phyloP scores from a whole-genome alignment of 2,329 filamentous ascomycete species.

The Fulvia fulva region DNA sequence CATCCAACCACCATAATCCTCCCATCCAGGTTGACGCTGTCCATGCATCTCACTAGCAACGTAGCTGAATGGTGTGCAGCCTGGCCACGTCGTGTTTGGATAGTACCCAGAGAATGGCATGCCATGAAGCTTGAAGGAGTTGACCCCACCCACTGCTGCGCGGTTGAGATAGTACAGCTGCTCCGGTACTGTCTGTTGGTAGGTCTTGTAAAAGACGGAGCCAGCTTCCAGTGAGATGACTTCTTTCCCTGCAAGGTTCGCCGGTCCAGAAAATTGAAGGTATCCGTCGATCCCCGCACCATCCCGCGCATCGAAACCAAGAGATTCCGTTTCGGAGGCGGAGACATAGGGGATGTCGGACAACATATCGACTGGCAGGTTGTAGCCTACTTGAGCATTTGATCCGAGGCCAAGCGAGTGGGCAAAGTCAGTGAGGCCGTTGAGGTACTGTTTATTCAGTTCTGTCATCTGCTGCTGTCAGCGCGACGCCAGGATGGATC shows the following conservation, averaged over 20 bases:
- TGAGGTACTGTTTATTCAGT: constrained; percentile 29
- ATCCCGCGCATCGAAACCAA: constrained; percentile 25
- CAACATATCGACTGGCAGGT: constrained; percentile 35
- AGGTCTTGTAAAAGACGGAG: constrained; percentile 24
- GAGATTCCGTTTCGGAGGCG: constrained; percentile 33
- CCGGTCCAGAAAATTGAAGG: constrained; percentile 33
- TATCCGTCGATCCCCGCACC: constrained; percentile 30
- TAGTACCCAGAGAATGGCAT: constrained; percentile 41
- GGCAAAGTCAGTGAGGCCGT: constrained; percentile 25
- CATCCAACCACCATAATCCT: constrained; percentile 36
- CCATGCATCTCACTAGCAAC: constrained; percentile 39
- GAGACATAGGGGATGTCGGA: constrained; percentile 30
- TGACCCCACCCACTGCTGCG: constrained; percentile 41
- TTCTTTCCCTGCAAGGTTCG: constrained; percentile 28
- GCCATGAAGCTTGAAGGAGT: constrained; percentile 45
- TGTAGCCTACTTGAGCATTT: constrained; percentile 33
- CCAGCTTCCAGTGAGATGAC: constrained; percentile 34
- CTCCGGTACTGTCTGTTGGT: constrained; percentile 28
- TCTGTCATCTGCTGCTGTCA: constrained; percentile 25
- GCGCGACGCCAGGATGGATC: constrained; percentile 24
- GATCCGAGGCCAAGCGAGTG: constrained; percentile 18
- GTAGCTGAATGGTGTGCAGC: constrained; percentile 43
- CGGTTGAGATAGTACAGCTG: constrained; percentile 36
- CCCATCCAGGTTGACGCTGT: constrained; percentile 42
- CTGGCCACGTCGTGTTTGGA: constrained; percentile 48